Percentiles rank a stretch among this genome's conserved stretches.
Evolutionary conservation across 2,329 filamentous ascomycete genomes (phyloP).

Genomic region (Aspergillus sp.): DNA sequence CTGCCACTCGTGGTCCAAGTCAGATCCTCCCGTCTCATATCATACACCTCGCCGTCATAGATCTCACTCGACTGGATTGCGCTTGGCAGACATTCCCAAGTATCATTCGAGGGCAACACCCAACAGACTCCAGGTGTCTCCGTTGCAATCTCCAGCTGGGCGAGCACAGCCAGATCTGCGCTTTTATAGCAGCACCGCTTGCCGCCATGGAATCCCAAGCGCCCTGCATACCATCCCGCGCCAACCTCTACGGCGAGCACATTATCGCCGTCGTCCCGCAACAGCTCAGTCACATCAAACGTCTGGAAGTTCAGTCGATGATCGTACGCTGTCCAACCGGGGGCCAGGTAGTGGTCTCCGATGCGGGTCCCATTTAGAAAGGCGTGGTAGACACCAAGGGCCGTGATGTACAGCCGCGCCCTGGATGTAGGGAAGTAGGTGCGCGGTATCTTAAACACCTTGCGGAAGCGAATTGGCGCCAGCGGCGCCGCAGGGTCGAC

Average conservation of each 20-base stretch:
- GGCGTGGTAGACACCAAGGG: background rate
- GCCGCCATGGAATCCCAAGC: slow-evolving; percentile 3
- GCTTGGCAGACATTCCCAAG: background rate
- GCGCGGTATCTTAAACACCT: background rate
- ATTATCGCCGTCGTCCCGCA: background rate
- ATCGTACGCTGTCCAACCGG: slow-evolving; percentile 1
- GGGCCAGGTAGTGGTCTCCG: slow-evolving; percentile 3
- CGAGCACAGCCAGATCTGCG: background rate
- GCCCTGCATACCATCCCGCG: slow-evolving; percentile 6
- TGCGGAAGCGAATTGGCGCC: slow-evolving; percentile 1
- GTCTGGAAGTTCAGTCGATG: slow-evolving; percentile 1
- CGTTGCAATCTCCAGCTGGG: background rate
- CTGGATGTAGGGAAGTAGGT: background rate
- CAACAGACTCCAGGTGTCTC: background rate
- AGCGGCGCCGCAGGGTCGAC: background rate
- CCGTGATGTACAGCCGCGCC: slow-evolving; percentile 6
- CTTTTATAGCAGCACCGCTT: background rate
- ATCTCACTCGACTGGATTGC: background rate
- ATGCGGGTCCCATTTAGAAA: background rate
- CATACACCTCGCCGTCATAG: background rate
- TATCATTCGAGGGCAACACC: background rate
- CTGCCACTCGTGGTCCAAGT: no score
- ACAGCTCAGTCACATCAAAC: background rate
- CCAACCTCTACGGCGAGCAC: background rate
- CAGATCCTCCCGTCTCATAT: background rate